Evolutionary conservation across 2,329 filamentous ascomycete species (phyloP).

Genomic region (Myrmaecium sp.): DNA sequence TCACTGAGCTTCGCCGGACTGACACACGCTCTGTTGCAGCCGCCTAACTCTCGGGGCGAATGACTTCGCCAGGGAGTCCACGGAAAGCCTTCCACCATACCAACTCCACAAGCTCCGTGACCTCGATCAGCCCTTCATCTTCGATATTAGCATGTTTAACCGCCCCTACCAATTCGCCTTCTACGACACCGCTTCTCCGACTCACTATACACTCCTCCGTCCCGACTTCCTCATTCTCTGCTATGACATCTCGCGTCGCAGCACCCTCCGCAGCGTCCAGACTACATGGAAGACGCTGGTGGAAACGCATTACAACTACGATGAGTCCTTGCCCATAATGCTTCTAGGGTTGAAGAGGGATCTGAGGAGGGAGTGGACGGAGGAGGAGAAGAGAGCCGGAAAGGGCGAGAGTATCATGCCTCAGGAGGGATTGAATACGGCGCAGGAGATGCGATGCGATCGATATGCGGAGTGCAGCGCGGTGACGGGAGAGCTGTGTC

Average conservation of each 20-base stretch:
- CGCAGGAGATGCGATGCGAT: constrained; percentile 44
- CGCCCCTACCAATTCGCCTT: constrained; percentile 38
- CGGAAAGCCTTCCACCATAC: constrained; percentile 17
- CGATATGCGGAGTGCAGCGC: constrained; percentile 47
- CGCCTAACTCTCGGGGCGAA: constrained; percentile 9
- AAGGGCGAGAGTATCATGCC: constrained; percentile 30
- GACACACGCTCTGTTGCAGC: constrained; percentile 5
- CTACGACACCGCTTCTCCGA: constrained; percentile 39
- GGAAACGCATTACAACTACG: constrained; percentile 35
- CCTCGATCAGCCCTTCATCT: constrained; percentile 40
- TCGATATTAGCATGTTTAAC: constrained; percentile 39
- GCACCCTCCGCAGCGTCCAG: constrained; percentile 31
- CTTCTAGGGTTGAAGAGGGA: constrained; percentile 43
- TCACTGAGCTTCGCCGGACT: not conserved
- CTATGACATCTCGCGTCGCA: constrained; percentile 39
- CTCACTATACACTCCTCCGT: constrained; percentile 37
- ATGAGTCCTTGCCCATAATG: constrained; percentile 38
- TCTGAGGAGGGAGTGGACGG: constrained; percentile 27
- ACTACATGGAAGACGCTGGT: constrained; percentile 26
- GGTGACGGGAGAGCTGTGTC: constrained; percentile 40
- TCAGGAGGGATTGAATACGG: constrained; percentile 30
- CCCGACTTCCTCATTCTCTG: constrained; percentile 41
- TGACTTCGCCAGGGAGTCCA: too few species aligned
- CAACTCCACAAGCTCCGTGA: constrained; percentile 31
- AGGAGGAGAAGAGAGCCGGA: constrained; percentile 12